Evolutionary conservation across 192 early-diverging fungal genomes (phyloP).

Genomic region (Linnemannia exigua): DNA sequence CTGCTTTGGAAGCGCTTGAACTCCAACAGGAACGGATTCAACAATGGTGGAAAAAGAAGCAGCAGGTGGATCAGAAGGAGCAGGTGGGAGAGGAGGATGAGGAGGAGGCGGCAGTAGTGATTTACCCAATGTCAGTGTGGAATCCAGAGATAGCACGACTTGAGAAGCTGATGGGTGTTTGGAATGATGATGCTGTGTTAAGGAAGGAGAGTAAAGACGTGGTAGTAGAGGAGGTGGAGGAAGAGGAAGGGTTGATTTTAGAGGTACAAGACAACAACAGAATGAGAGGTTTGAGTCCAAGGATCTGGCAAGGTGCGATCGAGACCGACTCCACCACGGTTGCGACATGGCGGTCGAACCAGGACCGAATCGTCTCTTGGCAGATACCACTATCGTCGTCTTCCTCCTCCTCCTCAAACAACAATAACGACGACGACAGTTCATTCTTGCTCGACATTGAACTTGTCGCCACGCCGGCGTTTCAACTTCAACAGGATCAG

Average conservation of each 20-base stretch:
- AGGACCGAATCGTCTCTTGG: conserved; percentile 40
- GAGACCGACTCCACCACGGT: background rate
- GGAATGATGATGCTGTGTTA: background rate
- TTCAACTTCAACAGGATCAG: background rate
- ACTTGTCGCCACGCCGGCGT: background rate
- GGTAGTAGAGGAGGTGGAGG: background rate
- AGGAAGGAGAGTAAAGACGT: background rate
- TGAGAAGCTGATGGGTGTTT: conserved; percentile 18
- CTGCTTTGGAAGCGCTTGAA: background rate
- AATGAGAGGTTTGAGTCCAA: conserved; percentile 3
- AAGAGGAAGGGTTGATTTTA: background rate
- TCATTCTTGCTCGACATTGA: background rate
- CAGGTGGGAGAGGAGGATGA: background rate
- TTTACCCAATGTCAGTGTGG: conserved; percentile 1
- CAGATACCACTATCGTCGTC: background rate
- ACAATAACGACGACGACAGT: background rate
- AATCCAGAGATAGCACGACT: background rate
- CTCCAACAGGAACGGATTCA: background rate
- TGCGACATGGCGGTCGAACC: conserved; percentile 35
- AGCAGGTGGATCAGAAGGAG: background rate
- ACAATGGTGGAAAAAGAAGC: background rate
- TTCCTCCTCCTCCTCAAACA: background rate
- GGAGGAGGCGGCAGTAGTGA: background rate
- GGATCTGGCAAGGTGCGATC: conserved; percentile 26
- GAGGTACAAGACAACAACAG: background rate